Conservation (phyloP, 108 stramenopile genomes). For the Asterionellopsis glacialis region DNA sequence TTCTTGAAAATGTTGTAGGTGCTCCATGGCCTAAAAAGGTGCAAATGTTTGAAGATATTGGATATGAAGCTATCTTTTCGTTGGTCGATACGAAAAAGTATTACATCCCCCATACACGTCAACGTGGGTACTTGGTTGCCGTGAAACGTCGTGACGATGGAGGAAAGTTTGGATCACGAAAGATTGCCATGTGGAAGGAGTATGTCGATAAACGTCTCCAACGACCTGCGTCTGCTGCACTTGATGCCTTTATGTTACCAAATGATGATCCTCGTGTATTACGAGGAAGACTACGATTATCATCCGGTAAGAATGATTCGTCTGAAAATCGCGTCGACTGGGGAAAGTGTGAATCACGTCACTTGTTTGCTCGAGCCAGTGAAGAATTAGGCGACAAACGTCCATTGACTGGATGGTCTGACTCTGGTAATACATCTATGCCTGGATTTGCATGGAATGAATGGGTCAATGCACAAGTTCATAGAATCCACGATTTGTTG, state of each 20-base stretch:
- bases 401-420: constrained; percentile 33
- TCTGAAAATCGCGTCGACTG: constrained; percentile 24
- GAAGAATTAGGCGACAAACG: constrained; percentile 36
- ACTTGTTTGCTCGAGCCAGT: constrained; percentile 14
- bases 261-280: constrained; percentile 35
- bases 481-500: constrained; percentile 37
- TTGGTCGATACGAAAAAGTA: constrained; percentile 60
- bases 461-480: constrained; percentile 28
- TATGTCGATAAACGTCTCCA: constrained; percentile 4
- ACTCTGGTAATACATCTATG: constrained; percentile 18
- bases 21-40: constrained; percentile 48
- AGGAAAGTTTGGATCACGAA: not conserved
- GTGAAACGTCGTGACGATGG: too few species aligned
- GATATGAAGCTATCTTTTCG: constrained; percentile 36
- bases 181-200: constrained; percentile 4
- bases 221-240: constrained; percentile 22
- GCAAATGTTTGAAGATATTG: constrained; percentile 18
- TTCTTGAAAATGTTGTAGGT: constrained; percentile 48
- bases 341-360: constrained; percentile 28
- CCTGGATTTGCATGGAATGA: constrained; percentile 40
- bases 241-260: constrained; percentile 37
- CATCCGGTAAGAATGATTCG: constrained; percentile 2
- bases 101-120: constrained; percentile 53
- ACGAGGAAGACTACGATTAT: constrained; percentile 18
- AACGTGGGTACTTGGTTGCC: constrained; percentile 45